Base-by-base conservation (phyloP, 164 flowering plant genomes). In the Stephania japonica region DNA sequence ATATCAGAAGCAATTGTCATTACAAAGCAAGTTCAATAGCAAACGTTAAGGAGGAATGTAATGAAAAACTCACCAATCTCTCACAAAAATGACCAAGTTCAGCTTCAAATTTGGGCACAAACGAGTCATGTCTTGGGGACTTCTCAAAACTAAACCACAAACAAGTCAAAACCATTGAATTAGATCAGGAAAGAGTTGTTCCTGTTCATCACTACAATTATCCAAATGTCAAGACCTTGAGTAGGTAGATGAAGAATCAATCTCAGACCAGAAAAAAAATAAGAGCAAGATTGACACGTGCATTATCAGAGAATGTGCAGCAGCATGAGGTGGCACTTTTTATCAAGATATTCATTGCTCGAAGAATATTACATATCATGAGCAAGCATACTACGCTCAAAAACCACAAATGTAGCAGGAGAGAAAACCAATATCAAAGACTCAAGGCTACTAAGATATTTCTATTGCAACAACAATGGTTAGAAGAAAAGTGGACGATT, bases 61-160 rank as follows among this genome's bases (percentile, higher is more conserved):
- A 26, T 16, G 23, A 68, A 38, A 59, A 70, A 85, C 97, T 42
- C 74, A 91, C 99, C 97, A 96, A 78, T 79, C 85, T 93, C 85
- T 96, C 98, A 75, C 98, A 96, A 74, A 87, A 91, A 67, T 92
- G 97, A 70, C 90, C 88, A 49, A 93, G 92, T 69, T 96, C 98
- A 71, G 97, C 93, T 84, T 96, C 99, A 83, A 96, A 93, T 75
- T 82, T 91, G 24, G 94, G 88, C 38, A 88, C 89, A 80, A 75
- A 87, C 0, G 89, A 75, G 70, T 89, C 95, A 67, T 96, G 97
- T 69, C 94, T 88, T 18, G 98, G 97, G 25, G 97, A 93, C 67
- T 82, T 83, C 94, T 95, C 99, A 83, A 95, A 95, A 76, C 98
- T 96, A 78, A 69, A 71, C 12, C 61, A 78, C 62, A 56, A 76